Base-by-base conservation (phyloP, 257 asterid species). In the Echites panduratus region DNA sequence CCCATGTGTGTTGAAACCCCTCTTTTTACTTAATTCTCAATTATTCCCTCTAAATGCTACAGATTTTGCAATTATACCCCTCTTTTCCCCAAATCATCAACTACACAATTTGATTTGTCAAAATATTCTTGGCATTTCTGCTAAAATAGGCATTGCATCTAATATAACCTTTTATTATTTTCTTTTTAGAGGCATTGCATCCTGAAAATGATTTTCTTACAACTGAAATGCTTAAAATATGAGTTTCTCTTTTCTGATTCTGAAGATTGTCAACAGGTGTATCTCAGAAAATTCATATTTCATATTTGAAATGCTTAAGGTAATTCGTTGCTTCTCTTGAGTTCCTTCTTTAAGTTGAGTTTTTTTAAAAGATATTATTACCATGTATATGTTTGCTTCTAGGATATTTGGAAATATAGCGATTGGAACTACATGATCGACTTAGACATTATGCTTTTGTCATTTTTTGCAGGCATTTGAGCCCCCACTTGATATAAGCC, bases 261-360 rank as follows among this genome's bases (percentile, higher is more conserved):
- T 71, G 66, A 66, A 44, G 43, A 44, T 61, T 75, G 53, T 76
- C 80, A 83, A 82, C 93, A 94, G 99, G 99, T 87, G 98, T 80
- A 84, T 88, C 71, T 80, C 97, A 41, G 85, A 86, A 75, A 94
- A 94, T 88, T 91, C 99, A 65, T 82, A 84, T 80, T 94, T 91
- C 88, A 88, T 94, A 81, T 91, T 89, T 83, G 98, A 94, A 84
- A 94, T 94, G 98, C 96, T 94, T 48, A 89, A 94, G 99, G 99
- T 94, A 82, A 84, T 77, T 76, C 44, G 24, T 70, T 22, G 68
- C 62, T 52, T 73, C 72, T 29, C 62, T 70, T 29, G 24, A 70
- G 9, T 43, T 64, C 48, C 58, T 63, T 48, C 48, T 22, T 32
- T 75, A 44, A 59, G 32, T 63, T 68, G 62, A 29, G 67, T 50